Evolutionary conservation across 2,329 filamentous ascomycete genomes (phyloP).

Genomic region (Colletotrichum limetticola): DNA sequence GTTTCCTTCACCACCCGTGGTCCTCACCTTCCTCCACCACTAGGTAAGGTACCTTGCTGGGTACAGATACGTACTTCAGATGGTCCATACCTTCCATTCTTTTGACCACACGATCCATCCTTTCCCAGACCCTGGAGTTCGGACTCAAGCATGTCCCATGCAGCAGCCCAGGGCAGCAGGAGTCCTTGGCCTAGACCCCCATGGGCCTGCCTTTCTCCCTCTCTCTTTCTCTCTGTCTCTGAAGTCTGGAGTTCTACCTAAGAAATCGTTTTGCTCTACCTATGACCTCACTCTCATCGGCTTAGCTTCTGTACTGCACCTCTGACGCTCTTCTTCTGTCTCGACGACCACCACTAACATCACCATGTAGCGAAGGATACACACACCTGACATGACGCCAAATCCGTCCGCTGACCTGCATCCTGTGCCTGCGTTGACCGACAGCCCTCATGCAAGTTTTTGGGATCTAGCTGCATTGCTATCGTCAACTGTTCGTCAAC

Average conservation of each 20-base stretch:
- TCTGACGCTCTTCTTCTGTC: background rate
- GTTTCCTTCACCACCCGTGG: background rate
- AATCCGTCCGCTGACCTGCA: conserved; percentile 27
- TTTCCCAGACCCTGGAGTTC: conserved; percentile 24
- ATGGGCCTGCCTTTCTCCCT: background rate
- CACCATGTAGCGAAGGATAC: background rate
- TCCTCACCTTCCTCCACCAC: too few species aligned
- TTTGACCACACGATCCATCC: background rate
- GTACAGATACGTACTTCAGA: too few species aligned
- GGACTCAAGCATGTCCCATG: conserved; percentile 20
- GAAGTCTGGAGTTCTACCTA: background rate
- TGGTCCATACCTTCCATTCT: too few species aligned
- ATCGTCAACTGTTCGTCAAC: conserved; percentile 2
- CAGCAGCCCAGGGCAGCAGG: background rate
- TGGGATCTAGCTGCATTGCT: background rate
- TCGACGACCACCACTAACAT: background rate
- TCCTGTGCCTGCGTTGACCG: conserved; percentile 16
- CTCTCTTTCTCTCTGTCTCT: background rate
- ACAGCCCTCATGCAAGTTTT: conserved; percentile 9
- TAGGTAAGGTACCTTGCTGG: too few species aligned
- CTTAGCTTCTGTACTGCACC: background rate
- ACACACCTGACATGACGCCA: conserved; percentile 2
- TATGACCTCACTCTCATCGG: background rate
- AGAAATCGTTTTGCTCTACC: background rate
- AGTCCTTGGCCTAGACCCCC: background rate